Conservation (phyloP, 2,329 filamentous ascomycete species). For the Pseudocercospora pini-densiflorae region DNA sequence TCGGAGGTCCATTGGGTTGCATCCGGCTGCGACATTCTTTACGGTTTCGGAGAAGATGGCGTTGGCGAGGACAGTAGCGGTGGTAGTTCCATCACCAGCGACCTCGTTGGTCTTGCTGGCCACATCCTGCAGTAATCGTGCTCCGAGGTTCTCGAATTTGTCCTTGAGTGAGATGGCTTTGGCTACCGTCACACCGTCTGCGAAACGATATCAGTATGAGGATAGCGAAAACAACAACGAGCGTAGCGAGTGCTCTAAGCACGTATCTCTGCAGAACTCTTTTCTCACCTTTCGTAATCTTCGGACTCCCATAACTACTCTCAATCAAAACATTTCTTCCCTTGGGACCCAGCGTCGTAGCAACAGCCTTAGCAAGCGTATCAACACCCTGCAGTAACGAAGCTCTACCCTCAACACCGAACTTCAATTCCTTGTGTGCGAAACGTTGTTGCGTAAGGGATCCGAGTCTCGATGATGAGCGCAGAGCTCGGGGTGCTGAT, state of each 20-base stretch:
- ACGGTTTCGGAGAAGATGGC: constrained; percentile 99
- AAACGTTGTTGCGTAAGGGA: constrained; percentile 89
- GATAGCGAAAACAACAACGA: not conserved
- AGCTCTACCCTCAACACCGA: constrained; percentile 92
- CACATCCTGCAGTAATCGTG: constrained; percentile 94
- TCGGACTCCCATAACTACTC: constrained; percentile 97
- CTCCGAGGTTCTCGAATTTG: constrained; percentile 99
- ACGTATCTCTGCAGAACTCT: not conserved
- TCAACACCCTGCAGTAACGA: constrained; percentile 91
- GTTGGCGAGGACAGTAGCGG: constrained; percentile 93
- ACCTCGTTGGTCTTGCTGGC: constrained; percentile 99
- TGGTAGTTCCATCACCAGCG: constrained; percentile 98
- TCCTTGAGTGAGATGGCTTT: constrained; percentile 92
- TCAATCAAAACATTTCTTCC: constrained; percentile 98
- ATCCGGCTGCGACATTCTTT: constrained; percentile 99
- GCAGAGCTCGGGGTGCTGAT: constrained; percentile 75
- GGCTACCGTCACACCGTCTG: constrained; percentile 59
- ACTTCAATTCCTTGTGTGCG: constrained; percentile 99
- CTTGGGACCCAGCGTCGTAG: constrained; percentile 96
- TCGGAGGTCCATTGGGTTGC: constrained; percentile 99
- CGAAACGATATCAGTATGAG: constrained; percentile 19
- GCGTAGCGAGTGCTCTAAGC: not conserved
- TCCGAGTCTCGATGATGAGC: constrained; percentile 64
- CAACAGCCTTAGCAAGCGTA: constrained; percentile 93
- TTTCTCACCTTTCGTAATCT: constrained; percentile 92